Evolutionary conservation across 2,329 filamentous ascomycete genomes (phyloP), one percentile per base, ranked within the genome.

Genomic region (Hymenoscyphus scutula): DNA sequence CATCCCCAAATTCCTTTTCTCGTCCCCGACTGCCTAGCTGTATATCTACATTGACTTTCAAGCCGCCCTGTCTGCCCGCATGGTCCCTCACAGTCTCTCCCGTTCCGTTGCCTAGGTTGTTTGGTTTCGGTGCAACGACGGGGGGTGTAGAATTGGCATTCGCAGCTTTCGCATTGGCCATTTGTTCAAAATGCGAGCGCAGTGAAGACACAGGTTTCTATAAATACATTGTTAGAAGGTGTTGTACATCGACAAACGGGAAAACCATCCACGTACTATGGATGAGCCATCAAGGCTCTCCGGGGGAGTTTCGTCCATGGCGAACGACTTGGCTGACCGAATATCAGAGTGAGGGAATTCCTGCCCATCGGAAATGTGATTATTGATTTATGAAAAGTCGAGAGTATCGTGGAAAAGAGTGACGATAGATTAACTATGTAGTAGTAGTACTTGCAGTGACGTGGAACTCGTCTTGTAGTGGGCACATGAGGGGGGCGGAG

Each of bases 161-260:
- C 70, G 75, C 66, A 64, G 79, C 75, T 61, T 78, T 78, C 60
- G 75, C 67, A 73, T 81, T 84, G 67, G 83, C 80, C 79, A 94
- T 86, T 73, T 89, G 91, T 79, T 95, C 91, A 75, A 94, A 95
- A 70, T 90, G 88, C 66, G 89, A 91, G 65, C 88, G 84, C 64
- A 95, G 80, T 58, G 90, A 93, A 58, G 91, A 95, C 58, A 95
- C 90, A 29, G 91, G 90, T 79, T 88, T 91, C 89, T 92, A 66
- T 23, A 38, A 3, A 30, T n/a, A 29, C 3, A 58, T 13, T n/a
- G 41, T 66, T 56, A 68, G 64, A 61, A 61, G 30, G 25, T 8
- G 3, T 29, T 3, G 41, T 51, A 48, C 45, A 11, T 34, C 38
- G 59, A 10, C n/a, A 58, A 41, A 5, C 45, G 27, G 17, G 8